Evolutionary conservation across 2,329 filamentous ascomycete genomes (phyloP).

Genomic region (Metarhizium sp.): DNA sequence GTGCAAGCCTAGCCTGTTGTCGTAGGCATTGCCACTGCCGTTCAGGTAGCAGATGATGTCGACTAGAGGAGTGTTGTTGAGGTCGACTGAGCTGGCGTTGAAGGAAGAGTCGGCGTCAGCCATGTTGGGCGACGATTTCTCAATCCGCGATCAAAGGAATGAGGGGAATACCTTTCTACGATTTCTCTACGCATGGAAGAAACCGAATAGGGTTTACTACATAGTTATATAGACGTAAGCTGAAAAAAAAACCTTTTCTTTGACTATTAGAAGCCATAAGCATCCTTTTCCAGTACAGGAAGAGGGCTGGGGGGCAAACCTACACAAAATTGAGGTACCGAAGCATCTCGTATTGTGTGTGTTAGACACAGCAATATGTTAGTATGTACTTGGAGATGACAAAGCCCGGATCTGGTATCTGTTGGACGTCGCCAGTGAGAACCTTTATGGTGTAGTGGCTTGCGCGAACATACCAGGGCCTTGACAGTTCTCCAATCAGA

Average conservation of each 20-base stretch:
- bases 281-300: too few species aligned
- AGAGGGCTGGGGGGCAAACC: too few species aligned
- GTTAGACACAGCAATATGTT: too few species aligned
- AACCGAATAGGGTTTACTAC: too few species aligned
- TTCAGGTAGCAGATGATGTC: conserved; percentile 41
- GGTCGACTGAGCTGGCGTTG: conserved; percentile 52
- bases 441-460: conserved; percentile 3
- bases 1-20: conserved; percentile 58
- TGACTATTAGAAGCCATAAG: too few species aligned
- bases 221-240: too few species aligned
- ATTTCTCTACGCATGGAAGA: too few species aligned
- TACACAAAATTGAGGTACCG: too few species aligned
- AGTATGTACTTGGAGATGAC: too few species aligned
- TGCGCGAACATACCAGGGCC: not conserved
- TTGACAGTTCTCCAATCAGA: not conserved
- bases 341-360: too few species aligned
- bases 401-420: too few species aligned
- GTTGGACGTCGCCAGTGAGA: not conserved
- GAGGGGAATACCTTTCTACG: not conserved
- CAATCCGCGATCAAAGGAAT: not conserved
- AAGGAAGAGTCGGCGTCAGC: conserved; percentile 34
- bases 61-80: conserved; percentile 32
- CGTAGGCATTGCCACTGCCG: conserved; percentile 38
- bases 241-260: too few species aligned
- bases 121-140: conserved; percentile 11